Conservation (phyloP, 1,284 basidiomycete genomes). For the Porphyrellus sp. region DNA sequence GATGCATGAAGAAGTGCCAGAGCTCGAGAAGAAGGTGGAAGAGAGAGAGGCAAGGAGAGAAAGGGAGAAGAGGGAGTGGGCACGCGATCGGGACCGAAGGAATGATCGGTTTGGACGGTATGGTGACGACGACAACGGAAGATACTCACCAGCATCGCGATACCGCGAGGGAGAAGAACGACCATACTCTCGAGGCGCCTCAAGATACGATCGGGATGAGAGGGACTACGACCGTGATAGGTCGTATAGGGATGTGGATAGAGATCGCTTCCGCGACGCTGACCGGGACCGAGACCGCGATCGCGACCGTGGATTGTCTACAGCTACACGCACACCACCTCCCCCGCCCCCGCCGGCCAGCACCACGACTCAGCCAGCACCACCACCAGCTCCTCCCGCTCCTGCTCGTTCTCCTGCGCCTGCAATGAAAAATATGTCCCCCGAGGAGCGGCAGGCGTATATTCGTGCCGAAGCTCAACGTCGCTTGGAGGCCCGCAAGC, state of each 20-base stretch:
- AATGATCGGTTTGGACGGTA: constrained; percentile 81
- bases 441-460: constrained; percentile 81
- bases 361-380: constrained; percentile 34
- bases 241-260: constrained; percentile 26
- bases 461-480: constrained; percentile 82
- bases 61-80: constrained; percentile 76
- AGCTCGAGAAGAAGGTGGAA: constrained; percentile 84
- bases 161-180: constrained; percentile 41
- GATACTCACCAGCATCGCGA: constrained; percentile 39
- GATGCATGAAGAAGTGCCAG: constrained; percentile 90
- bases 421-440: constrained; percentile 72
- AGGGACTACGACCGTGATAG: constrained; percentile 38
- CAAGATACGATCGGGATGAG: constrained; percentile 36
- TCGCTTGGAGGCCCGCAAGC: constrained; percentile 84
- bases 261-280: constrained; percentile 22
- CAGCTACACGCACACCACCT: constrained; percentile 46
- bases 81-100: constrained; percentile 77
- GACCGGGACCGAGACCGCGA: constrained; percentile 30
- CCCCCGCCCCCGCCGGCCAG: constrained; percentile 45
- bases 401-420: constrained; percentile 52
- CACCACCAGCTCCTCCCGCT: constrained; percentile 47
- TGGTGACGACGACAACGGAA: constrained; percentile 47
- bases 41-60: constrained; percentile 75
- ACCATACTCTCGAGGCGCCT: constrained; percentile 38
- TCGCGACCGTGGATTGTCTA: constrained; percentile 33